Percentiles rank a stretch among this genome's conserved stretches.
Conservation (phyloP, 2,329 filamentous ascomycete genomes). For the Cercospora zeina region DNA sequence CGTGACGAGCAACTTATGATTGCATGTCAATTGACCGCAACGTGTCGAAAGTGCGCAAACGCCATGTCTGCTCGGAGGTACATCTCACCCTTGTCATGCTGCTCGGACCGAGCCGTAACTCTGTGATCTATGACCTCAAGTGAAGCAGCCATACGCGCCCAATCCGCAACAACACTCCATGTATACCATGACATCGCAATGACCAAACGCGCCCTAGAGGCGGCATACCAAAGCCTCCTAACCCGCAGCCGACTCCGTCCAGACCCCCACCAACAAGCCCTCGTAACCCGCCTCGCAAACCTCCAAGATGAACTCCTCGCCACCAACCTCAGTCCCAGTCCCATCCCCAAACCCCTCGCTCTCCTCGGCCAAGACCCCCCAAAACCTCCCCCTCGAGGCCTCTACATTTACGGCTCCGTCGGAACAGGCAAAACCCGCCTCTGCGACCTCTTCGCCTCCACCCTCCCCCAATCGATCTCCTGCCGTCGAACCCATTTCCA, state of each 20-base stretch:
- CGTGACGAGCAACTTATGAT: neutral
- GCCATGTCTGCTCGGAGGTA: no score
- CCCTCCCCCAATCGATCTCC: constrained; percentile 54
- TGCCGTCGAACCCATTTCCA: constrained; percentile 72
- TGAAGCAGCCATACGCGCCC: neutral
- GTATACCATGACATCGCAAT: constrained; percentile 18
- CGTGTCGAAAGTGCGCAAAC: neutral
- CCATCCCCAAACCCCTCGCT: neutral
- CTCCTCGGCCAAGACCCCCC: neutral
- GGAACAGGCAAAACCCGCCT: constrained; percentile 79
- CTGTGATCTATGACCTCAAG: constrained; percentile 11
- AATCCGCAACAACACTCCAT: neutral
- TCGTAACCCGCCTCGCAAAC: constrained; percentile 29
- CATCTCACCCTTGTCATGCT: neutral
- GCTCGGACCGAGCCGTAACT: constrained; percentile 11
- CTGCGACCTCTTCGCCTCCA: constrained; percentile 70
- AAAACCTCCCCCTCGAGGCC: constrained; percentile 45
- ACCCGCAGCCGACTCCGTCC: constrained; percentile 25
- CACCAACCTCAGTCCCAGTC: constrained; percentile 7
- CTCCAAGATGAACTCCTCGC: constrained; percentile 30
- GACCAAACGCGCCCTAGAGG: constrained; percentile 28
- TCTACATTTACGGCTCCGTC: constrained; percentile 75
- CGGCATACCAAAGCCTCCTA: constrained; percentile 31
- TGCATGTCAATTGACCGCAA: neutral
- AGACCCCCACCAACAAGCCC: constrained; percentile 29